Percentiles rank a stretch among this genome's conserved stretches.
phyloP scores from a whole-genome alignment of 1,139 yeast species.

The Yamadazyma sp. region DNA sequence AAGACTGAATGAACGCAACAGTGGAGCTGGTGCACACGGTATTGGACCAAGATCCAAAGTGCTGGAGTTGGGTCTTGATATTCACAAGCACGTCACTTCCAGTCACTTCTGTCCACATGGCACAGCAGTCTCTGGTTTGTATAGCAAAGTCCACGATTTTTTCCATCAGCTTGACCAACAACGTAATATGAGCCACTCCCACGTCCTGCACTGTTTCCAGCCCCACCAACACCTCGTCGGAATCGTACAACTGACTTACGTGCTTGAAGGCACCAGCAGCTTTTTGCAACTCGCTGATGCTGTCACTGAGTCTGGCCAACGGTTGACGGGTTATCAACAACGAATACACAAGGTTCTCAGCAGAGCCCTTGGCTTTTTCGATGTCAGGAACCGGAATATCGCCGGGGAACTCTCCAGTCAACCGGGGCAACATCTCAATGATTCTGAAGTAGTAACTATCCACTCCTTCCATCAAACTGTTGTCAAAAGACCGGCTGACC shows the following conservation, averaged over 20 bases:
- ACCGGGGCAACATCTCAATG: conserved; percentile 76
- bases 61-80: neutral
- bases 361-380: conserved; percentile 74
- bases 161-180: conserved; percentile 43
- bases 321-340: conserved; percentile 52
- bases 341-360: conserved; percentile 67
- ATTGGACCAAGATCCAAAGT: conserved; percentile 3
- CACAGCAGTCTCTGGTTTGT: conserved; percentile 14
- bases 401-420: conserved; percentile 61
- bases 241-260: conserved; percentile 14
- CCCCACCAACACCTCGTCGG: conserved; percentile 11
- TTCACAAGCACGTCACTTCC: neutral
- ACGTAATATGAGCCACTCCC: conserved; percentile 17
- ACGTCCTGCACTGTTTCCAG: conserved; percentile 22
- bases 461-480: conserved; percentile 35
- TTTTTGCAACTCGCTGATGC: conserved; percentile 7
- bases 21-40: conserved; percentile 5
- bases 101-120: neutral
- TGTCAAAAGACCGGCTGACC: conserved; percentile 47
- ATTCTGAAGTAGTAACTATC: conserved; percentile 69
- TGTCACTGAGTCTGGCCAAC: conserved; percentile 30
- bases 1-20: conserved; percentile 8
- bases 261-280: conserved; percentile 7
- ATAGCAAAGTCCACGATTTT: conserved; percentile 50
- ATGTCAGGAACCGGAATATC: conserved; percentile 79